A percentile compares a stretch with the other conserved stretches of the same genome.
Conservation (phyloP, 1,139 yeast genomes). For the Candida tetrigidarum region DNA sequence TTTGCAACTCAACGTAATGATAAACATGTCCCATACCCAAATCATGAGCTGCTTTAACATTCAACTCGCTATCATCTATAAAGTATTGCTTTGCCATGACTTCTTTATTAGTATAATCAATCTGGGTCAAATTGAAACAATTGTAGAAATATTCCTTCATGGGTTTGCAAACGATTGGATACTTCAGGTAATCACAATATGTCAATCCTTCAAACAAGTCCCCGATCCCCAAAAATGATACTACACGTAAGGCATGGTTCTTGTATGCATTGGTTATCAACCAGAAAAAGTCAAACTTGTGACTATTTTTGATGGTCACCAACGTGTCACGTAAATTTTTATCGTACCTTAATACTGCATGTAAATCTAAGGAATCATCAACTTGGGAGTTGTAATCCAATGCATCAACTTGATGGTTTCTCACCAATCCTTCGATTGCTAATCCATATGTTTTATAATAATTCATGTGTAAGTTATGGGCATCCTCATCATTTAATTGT, state of each 20-base stretch:
- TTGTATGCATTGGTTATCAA: constrained; percentile 93
- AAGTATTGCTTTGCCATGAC: constrained; percentile 49
- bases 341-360: constrained; percentile 69
- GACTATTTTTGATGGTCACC: constrained; percentile 43
- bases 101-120: constrained; percentile 47
- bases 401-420: constrained; percentile 84
- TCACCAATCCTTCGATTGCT: constrained; percentile 86
- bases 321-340: constrained; percentile 55
- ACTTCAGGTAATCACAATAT: constrained; percentile 77
- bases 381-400: constrained; percentile 85
- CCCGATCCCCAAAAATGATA: constrained; percentile 80
- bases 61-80: constrained; percentile 81
- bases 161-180: constrained; percentile 85
- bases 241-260: constrained; percentile 81
- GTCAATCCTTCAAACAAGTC: constrained; percentile 94
- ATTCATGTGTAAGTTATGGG: constrained; percentile 66
- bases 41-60: constrained; percentile 58
- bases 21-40: constrained; percentile 57
- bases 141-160: constrained; percentile 56
- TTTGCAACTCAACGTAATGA: constrained; percentile 60
- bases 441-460: constrained; percentile 90
- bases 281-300: constrained; percentile 59
- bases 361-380: constrained; percentile 91
- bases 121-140: constrained; percentile 68
- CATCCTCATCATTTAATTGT: constrained; percentile 71